A percentile compares a stretch with the other conserved stretches of the same genome.
Evolutionary conservation across 2,329 filamentous ascomycete genomes (phyloP).

Genomic region (Xylariaceae sp.): DNA sequence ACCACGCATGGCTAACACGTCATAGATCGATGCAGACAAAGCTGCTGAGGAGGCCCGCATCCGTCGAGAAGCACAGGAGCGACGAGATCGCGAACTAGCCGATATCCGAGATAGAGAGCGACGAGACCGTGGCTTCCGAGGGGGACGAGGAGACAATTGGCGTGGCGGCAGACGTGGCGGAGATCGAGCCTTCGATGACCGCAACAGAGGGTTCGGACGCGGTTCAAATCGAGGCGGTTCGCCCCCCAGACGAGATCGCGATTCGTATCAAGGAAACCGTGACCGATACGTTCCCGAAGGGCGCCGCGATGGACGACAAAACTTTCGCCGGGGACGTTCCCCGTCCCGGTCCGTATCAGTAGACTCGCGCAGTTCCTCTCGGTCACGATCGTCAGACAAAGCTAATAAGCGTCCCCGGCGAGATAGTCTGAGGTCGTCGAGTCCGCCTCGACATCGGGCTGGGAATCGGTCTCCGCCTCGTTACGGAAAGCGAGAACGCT

Average conservation of each 20-base stretch:
- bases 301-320: conserved; percentile 39
- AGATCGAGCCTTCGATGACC: conserved; percentile 45
- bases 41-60: conserved; percentile 69
- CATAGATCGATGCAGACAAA: conserved; percentile 73
- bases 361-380: conserved; percentile 34
- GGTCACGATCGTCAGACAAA: conserved; percentile 28
- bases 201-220: conserved; percentile 42
- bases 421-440: conserved; percentile 26
- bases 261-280: conserved; percentile 21
- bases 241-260: conserved; percentile 44
- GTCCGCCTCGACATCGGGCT: conserved; percentile 26
- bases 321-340: conserved; percentile 39
- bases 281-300: conserved; percentile 50
- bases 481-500: conserved; percentile 31
- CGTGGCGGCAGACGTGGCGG: conserved; percentile 46
- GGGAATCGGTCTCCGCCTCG: conserved; percentile 28
- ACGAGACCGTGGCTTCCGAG: conserved; percentile 46
- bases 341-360: conserved; percentile 36
- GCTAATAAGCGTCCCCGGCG: conserved; percentile 25
- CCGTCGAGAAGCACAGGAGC: conserved; percentile 64
- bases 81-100: conserved; percentile 66
- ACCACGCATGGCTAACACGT: conserved; percentile 7
- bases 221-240: conserved; percentile 39
- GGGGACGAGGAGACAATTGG: conserved; percentile 50
- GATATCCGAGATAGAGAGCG: conserved; percentile 62